Base-by-base conservation (phyloP, 2,329 filamentous ascomycete genomes). In the Plectosphaerella plurivora region DNA sequence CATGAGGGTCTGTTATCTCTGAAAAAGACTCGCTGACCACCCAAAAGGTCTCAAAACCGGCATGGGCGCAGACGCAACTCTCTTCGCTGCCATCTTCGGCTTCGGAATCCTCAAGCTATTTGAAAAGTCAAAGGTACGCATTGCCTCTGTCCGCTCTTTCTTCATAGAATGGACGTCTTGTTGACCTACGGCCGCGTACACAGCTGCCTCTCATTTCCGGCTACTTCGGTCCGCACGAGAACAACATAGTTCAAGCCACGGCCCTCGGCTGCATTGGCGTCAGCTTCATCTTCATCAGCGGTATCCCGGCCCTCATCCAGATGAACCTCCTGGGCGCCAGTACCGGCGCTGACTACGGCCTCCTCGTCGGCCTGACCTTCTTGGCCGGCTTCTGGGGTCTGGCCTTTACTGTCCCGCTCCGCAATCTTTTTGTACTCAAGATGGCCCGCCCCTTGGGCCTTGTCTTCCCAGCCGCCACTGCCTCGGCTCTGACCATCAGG, bases 341-440 rank as follows among this genome's bases (percentile, higher is more conserved):
- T 14, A 16, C 22, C 2, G 11, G 25, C 3, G 36, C 22, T n/a
- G 16, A 45, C 41, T 51, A 33, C 16, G 49, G 49, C 25, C 45
- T 12, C 12, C n/a, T 51, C 24, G 24, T 51, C 20, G 44, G 22
- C 24, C 36, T 45, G 22, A 28, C 49, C 24, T 14, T 51, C n/a
- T 24, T 51, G 25, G 22, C 49, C 16, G 49, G 49, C 5, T 51
- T 51, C 41, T 51, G 39, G 39, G 49, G 49, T 2, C 49, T 51
- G 10, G 39, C 22, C 1, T 51, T 45, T 11, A 45, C 49, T 4
- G 49, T 51, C 8, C 45, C 50, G 5, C n/a, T 51, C 15, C 16
- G 50, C 6, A 50, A 35, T 5, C 5, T 50, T 8, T 50, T 50
- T 24, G 18, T 50, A 37, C 6, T 45, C 11, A n/a, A 18, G 11